These are phyloP conservation scores for Aspergillus thermomutatus DNA, from an alignment of 2,329 filamentous ascomycete species.

Conservation along the genomic window DNA sequence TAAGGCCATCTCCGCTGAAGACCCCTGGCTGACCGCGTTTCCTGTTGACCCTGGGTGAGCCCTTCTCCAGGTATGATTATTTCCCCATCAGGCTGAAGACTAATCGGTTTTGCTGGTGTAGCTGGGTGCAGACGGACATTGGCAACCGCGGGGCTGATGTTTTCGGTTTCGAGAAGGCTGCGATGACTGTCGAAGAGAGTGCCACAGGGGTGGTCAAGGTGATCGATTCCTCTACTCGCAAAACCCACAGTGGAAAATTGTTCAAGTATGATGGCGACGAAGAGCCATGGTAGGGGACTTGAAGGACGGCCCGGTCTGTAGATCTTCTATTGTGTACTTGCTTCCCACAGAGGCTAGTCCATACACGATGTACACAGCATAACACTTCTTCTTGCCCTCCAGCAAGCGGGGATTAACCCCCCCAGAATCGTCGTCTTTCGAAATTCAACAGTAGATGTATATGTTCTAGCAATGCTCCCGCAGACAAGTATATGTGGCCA, in stretches of 20 bases:
- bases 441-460: too few relatives aligned
- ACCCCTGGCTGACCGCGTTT: slow-evolving; percentile 16
- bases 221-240: slow-evolving; percentile 11
- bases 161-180: slow-evolving; percentile 16
- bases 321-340: too few relatives aligned
- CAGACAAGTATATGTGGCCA: too few relatives aligned
- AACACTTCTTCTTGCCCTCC: too few relatives aligned
- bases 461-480: too few relatives aligned
- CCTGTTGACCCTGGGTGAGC: slow-evolving; percentile 16
- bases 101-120: background rate
- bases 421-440: too few relatives aligned
- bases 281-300: slow-evolving; percentile 17
- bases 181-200: slow-evolving; percentile 19
- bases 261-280: slow-evolving; percentile 17
- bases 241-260: slow-evolving; percentile 17
- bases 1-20: slow-evolving; percentile 6
- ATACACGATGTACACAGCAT: too few relatives aligned
- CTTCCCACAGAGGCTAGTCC: too few relatives aligned
- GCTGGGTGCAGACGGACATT: slow-evolving; percentile 22
- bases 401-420: too few relatives aligned
- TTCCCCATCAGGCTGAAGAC: background rate
- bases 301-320: too few relatives aligned
- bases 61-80: background rate
- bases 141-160: slow-evolving; percentile 16
- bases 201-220: slow-evolving; percentile 14